Evolutionary conservation across 2,329 filamentous ascomycete genomes (phyloP).

Genomic region (Neurospora sp.): DNA sequence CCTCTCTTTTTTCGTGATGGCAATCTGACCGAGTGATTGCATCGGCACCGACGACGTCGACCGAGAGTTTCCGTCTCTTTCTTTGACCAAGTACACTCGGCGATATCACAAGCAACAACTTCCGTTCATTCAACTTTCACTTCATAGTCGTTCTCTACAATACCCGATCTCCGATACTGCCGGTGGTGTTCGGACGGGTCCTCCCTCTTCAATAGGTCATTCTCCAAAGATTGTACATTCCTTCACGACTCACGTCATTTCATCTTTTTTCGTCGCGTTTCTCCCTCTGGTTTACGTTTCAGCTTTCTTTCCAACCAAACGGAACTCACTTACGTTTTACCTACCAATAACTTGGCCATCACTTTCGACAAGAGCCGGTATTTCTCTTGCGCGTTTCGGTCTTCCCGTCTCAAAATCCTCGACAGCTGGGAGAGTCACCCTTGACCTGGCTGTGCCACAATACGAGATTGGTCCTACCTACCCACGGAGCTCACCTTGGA

Average conservation of each 20-base stretch:
- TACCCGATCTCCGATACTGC: not conserved
- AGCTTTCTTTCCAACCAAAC: not conserved
- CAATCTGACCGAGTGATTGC: not conserved
- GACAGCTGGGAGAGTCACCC: not conserved
- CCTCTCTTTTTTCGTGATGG: not conserved
- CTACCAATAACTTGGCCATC: not conserved
- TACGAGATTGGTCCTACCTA: conserved; percentile 11
- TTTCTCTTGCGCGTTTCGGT: not conserved
- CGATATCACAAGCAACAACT: not conserved
- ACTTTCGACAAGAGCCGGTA: not conserved
- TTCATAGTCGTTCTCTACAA: not conserved
- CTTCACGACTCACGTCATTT: not conserved
- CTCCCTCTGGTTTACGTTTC: not conserved
- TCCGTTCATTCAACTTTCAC: not conserved
- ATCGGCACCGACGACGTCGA: not conserved
- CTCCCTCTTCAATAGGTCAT: not conserved
- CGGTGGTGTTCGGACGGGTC: not conserved
- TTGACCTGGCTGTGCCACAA: conserved; percentile 5
- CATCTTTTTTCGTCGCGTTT: not conserved
- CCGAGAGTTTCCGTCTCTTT: not conserved
- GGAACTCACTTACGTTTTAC: not conserved
- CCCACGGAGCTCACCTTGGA: not conserved
- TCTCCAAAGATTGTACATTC: not conserved
- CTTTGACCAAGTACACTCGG: not conserved
- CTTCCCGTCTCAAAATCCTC: not conserved